Conservation (phyloP, 2,329 filamentous ascomycete genomes). For the Fusarium sp. region DNA sequence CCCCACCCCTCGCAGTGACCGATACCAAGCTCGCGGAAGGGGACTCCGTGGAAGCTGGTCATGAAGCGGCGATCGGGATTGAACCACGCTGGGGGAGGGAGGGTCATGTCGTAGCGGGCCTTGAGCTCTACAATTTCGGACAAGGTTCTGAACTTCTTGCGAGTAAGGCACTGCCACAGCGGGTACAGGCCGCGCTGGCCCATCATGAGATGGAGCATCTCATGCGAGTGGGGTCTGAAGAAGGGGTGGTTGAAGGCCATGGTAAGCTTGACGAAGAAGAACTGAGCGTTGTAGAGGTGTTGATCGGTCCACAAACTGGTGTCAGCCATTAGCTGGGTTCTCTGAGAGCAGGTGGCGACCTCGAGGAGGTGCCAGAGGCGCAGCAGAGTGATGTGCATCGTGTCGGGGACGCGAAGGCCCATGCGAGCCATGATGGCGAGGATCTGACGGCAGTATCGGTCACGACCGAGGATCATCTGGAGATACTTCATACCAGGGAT, state of each 20-base stretch:
- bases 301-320: constrained; percentile 61
- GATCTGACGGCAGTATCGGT: constrained; percentile 67
- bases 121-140: constrained; percentile 64
- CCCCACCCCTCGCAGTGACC: constrained; percentile 66
- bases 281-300: constrained; percentile 67
- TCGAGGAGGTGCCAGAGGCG: constrained; percentile 80
- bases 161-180: constrained; percentile 67
- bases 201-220: constrained; percentile 65
- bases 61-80: constrained; percentile 9
- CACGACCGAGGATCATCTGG: constrained; percentile 68
- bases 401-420: constrained; percentile 63
- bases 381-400: constrained; percentile 58
- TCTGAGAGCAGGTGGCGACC: constrained; percentile 64
- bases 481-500: constrained; percentile 73
- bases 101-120: constrained; percentile 63
- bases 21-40: constrained; percentile 59
- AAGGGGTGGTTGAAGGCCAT: constrained; percentile 73
- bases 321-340: constrained; percentile 60
- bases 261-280: constrained; percentile 75
- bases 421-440: constrained; percentile 65
- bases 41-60: constrained; percentile 59
- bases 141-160: constrained; percentile 58
- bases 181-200: constrained; percentile 63
- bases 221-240: constrained; percentile 58
- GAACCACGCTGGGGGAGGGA: constrained; percentile 47